Percentiles rank a stretch among this genome's conserved stretches.
phyloP scores from a whole-genome alignment of 139 green algal genomes.

The Zygnema circumcarinatum region DNA sequence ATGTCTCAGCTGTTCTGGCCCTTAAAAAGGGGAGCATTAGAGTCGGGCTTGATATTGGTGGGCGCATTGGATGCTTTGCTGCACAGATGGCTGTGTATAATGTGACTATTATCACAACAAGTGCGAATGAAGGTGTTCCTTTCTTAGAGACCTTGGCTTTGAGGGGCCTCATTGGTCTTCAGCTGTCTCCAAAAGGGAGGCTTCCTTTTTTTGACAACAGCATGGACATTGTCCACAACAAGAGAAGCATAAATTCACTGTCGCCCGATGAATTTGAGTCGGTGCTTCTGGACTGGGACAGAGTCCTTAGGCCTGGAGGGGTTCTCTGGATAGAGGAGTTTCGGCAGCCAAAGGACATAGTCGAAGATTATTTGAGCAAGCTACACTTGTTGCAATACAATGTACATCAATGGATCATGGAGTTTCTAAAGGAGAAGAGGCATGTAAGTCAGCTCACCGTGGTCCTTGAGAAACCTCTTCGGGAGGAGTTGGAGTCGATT shows the following conservation, averaged over 20 bases:
- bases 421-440: not conserved
- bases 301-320: constrained; percentile 18
- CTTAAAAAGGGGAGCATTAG: constrained; percentile 34
- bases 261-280: constrained; percentile 5
- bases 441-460: not conserved
- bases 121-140: constrained; percentile 26
- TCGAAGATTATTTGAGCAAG: not conserved
- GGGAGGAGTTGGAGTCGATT: too few species aligned
- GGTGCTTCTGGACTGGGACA: constrained; percentile 14
- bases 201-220: constrained; percentile 30
- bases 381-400: not conserved
- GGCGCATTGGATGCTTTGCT: constrained; percentile 29
- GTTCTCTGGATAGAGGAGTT: constrained; percentile 12
- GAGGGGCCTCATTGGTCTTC: constrained; percentile 8
- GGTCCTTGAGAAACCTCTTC: not conserved
- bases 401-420: not conserved
- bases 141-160: constrained; percentile 20
- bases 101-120: constrained; percentile 37
- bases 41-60: constrained; percentile 38
- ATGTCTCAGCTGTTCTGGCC: constrained; percentile 9
- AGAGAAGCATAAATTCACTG: not conserved
- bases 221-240: constrained; percentile 16
- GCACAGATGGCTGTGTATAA: constrained; percentile 45
- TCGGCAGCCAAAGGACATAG: not conserved
- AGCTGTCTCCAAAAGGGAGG: constrained; percentile 1